Base-by-base conservation (phyloP, 1,284 basidiomycete species). In the Sporisorium exsertum region DNA sequence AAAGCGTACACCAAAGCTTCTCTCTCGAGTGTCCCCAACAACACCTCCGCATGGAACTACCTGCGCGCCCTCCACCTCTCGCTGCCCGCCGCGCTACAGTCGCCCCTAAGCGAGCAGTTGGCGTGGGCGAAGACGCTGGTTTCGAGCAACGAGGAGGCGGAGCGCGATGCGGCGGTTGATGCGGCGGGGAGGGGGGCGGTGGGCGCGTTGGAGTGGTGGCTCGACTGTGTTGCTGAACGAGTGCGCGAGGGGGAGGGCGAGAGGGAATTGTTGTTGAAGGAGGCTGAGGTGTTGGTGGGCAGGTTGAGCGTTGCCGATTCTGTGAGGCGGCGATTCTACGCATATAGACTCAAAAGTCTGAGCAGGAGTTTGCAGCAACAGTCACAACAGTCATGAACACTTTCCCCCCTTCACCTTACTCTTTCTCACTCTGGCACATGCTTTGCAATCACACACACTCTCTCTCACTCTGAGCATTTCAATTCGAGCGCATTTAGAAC, bases 41-140 rank as follows among this genome's bases (percentile, higher is more conserved):
- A 84, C 53, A 69, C 78, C 1, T 74, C 70, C 13, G 73, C 81
- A 0, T 85, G 84, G 84, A 80, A 73, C 29, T 84, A 84, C 58
- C 69, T 84, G 12, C 73, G 83, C 12, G 83, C 79, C 0, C 58
- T 75, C 7, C 69, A 72, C 47, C 37, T 45, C 15, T n/a, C 37
- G 3, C 7, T 61, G 0, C 69, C 65, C 4, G 8, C 27, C 0
- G 9, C n/a, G 0, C 32, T 64, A 5, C 5, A n/a, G 16, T 55
- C 57, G 6, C 5, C 26, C n/a, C 16, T 62, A 7, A 33, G 18
- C 5, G 46, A 57, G 1, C 45, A 26, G 5, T 46, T 57, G 18
- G 60, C 12, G 1, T 68, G 71, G 59, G 58, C 55, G n/a, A 50
- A 56, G 37, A 76, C 53, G 9, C 35, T 71, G n/a, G 54, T 66